Evolutionary conservation across 108 stramenopile genomes (phyloP), one percentile per base, ranked within the genome.

Genomic region (Fragilaria radians): DNA sequence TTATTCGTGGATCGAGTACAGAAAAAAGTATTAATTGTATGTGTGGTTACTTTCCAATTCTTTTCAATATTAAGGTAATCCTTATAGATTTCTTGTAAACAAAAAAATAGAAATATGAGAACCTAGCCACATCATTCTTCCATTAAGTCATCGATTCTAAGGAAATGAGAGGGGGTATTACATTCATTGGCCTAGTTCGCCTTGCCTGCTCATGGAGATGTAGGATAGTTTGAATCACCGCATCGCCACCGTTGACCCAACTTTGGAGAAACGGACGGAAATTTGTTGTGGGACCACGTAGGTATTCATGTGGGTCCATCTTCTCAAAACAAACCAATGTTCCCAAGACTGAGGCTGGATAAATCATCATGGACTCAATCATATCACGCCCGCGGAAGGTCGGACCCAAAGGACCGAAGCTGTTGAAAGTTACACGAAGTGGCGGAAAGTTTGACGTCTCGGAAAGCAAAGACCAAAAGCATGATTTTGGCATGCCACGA

Each of bases 351-450:
- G 36, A 11, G 36, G 36, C 36, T 7, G 36, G 36, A 14, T 42
- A 14, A 7, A 42, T 7, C 36, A 42, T 11, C 36, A 42, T 54
- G 9, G 54, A 55, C 17, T 33, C 49, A 5, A 59, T 66, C 48
- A 66, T 46, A 60, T 76, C 75, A 3, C 75, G 55, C 1, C 75
- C 75, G 17, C 75, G 70, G 61, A 76, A 76, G 31, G 68, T 48
- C 11, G 69, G 68, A 9, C 75, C 75, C 19, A 76, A 45, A 9
- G 57, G 66, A 29, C 75, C 75, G 46, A 76, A 76, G 30, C 59
- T 32, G 58, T 71, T 58, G 28, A 59, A 48, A 4, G 5, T 48
- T 11, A 60, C 27, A 23, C 48, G 46, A 2, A 60, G 23, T 19
- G 59, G 59, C 14, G 14, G 19, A 11, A 56, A 32, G 7, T 11